Conservation (phyloP, 495 filamentous ascomycete genomes). For the Jackrogersella minutella region DNA sequence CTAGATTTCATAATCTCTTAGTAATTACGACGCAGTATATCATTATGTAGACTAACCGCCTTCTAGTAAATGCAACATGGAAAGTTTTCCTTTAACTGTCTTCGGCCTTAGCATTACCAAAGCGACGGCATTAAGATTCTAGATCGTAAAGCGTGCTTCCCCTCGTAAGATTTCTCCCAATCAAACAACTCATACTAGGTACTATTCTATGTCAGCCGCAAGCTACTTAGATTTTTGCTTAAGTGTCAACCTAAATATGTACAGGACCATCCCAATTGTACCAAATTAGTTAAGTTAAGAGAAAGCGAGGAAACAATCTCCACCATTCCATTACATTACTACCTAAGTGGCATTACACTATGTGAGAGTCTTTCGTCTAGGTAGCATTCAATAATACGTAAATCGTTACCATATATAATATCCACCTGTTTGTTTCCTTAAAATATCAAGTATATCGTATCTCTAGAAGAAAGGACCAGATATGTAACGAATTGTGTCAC, state of each 20-base stretch:
- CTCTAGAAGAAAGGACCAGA: too few species aligned
- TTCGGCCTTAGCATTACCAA: too few species aligned
- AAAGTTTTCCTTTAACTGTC: too few species aligned
- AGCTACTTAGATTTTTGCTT: background rate
- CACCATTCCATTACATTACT: background rate
- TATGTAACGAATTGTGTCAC: background rate
- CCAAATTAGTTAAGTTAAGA: background rate
- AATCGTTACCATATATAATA: conserved; percentile 3
- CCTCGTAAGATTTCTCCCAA: conserved; percentile 3
- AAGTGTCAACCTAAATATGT: conserved; percentile 3
- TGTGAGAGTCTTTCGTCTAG: background rate
- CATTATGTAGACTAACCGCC: too few species aligned
- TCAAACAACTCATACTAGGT: too few species aligned
- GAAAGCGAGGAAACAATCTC: background rate
- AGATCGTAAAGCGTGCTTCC: background rate
- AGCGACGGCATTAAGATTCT: too few species aligned
- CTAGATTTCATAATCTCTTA: too few species aligned
- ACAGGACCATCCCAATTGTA: conserved; percentile 2
- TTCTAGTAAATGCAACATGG: too few species aligned
- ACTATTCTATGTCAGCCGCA: conserved; percentile 14
- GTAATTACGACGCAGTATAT: too few species aligned
- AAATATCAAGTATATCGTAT: too few species aligned
- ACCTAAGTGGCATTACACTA: background rate
- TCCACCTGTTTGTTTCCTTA: background rate
- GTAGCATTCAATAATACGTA: background rate